Percentiles rank a stretch among this genome's conserved stretches.
These are phyloP conservation scores for Coemansia sp. DNA, from an alignment of 192 early-diverging fungal species.

Conservation along the genomic window DNA sequence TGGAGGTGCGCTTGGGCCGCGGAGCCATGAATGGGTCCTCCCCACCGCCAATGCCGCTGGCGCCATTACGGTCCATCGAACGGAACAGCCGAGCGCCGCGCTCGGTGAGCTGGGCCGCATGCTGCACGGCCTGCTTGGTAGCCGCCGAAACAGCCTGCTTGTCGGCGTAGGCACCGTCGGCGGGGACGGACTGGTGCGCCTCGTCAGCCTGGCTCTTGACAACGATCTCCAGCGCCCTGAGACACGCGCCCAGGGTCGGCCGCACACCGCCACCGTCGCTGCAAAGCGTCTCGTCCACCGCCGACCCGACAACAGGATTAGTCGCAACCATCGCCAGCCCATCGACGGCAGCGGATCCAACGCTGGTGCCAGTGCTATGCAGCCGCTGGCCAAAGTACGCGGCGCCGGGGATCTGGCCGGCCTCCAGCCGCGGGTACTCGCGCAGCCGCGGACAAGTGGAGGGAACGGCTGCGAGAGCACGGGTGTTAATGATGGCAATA, in stretches of 20 bases:
- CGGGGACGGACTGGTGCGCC: conserved; percentile 15
- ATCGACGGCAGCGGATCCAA: background rate
- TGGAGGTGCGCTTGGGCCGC: conserved; percentile 25
- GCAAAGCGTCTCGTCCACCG: conserved; percentile 27
- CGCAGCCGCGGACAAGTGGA: background rate
- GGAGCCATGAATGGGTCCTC: conserved; percentile 22
- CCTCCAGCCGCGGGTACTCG: conserved; percentile 9
- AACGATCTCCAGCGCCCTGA: conserved; percentile 37
- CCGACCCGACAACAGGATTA: conserved; percentile 16
- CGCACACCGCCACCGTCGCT: background rate
- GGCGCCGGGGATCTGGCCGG: background rate
- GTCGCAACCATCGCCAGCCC: background rate
- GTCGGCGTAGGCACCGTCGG: conserved; percentile 19
- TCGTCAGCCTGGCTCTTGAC: conserved; percentile 38
- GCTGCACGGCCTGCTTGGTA: background rate
- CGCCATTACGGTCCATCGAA: background rate
- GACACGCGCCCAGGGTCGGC: conserved; percentile 18
- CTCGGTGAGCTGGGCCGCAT: conserved; percentile 14
- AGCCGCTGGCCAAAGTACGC: conserved; percentile 21
- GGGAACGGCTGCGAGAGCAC: background rate
- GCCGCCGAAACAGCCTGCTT: conserved; percentile 3
- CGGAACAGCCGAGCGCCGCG: conserved; percentile 20
- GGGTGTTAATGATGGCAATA: conserved; percentile 15
- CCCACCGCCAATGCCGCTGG: background rate
- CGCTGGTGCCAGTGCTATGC: background rate